phyloP scores from a whole-genome alignment of 2,329 filamentous ascomycete species.

The Fusarium nematophilum region DNA sequence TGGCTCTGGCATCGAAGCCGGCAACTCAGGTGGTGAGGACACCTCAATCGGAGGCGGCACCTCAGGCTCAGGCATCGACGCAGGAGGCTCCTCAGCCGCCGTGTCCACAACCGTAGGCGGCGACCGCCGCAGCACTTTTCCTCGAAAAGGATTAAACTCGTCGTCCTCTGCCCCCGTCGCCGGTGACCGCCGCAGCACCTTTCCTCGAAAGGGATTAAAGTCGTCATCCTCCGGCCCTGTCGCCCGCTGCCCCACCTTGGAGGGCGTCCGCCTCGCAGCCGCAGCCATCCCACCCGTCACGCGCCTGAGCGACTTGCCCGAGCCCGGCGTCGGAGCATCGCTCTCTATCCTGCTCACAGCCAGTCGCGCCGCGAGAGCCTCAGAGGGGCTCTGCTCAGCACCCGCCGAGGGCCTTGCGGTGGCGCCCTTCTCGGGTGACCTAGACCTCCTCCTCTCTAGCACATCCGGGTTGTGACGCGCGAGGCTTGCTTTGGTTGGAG shows the following conservation, averaged over 20 bases:
- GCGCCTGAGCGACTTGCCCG: constrained; percentile 28
- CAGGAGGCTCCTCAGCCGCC: constrained; percentile 20
- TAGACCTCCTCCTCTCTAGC: constrained; percentile 58
- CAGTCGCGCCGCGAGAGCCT: constrained; percentile 47
- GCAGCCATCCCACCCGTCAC: constrained; percentile 48
- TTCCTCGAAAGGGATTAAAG: constrained; percentile 47
- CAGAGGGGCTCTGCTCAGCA: constrained; percentile 41
- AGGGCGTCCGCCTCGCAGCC: constrained; percentile 54
- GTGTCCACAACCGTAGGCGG: constrained; percentile 45
- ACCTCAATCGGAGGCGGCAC: constrained; percentile 4
- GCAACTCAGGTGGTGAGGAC: constrained; percentile 9
- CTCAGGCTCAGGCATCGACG: constrained; percentile 31
- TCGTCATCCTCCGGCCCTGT: constrained; percentile 49
- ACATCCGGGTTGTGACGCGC: constrained; percentile 70
- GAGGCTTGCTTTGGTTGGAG: constrained; percentile 74
- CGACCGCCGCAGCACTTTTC: constrained; percentile 43
- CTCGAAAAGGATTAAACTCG: constrained; percentile 46
- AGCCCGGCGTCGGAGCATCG: constrained; percentile 33
- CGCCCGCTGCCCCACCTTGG: constrained; percentile 57
- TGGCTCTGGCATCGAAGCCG: constrained; percentile 28
- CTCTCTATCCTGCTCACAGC: constrained; percentile 40
- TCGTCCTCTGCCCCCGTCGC: constrained; percentile 48
- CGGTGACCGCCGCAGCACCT: constrained; percentile 42
- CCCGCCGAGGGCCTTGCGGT: constrained; percentile 13
- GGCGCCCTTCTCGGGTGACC: constrained; percentile 49